Base-by-base conservation (phyloP, 805 yeast species). In the Myxozyma vanderwaltii region DNA sequence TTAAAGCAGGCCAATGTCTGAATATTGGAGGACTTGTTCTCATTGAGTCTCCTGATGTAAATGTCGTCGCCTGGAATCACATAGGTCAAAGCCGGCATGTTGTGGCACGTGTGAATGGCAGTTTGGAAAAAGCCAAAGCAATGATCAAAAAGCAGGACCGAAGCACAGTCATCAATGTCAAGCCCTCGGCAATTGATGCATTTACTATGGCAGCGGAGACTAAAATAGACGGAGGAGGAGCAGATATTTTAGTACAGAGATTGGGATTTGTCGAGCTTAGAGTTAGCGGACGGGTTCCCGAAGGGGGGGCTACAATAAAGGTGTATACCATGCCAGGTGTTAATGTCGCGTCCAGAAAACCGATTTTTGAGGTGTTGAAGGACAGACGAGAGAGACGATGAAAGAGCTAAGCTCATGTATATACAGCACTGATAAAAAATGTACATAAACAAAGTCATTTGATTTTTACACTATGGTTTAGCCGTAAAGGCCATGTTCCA, bases 401-500 rank as follows among this genome's bases (percentile, higher is more conserved):
- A 31, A 29, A 19, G 43, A 21, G 19, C 3, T 35, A 48, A 29
- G 35, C 6, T 27, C 23, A 6, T 36, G 26, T 33, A 23, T 7
- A 54, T 13, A 19, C 26, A 27, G 15, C 36, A n/a, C 17, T 48
- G 36, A 24, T 13, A 38, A n/a, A 15, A 38, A 19, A 29, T 7
- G 10, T 29, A 6, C 33, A 29, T 17, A 45, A 17, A n/a, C 33
- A 33, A 50, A 29, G 1, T 33, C 13, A 24, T 12, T 17, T 23
- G 54, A 29, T 31, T 23, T n/a, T 27, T 1, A 15, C 15, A 35
- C 8, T 13, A 24, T 35, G 23, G 4, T 35, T 17, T 27, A 86
- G 35, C 87, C 84, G 67, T 80, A 91, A 33, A 91, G 72, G 1
- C 97, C 96, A 46, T 84, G 85, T 68, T 90, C 96, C 63, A 86